A percentile compares a stretch with the other conserved stretches of the same genome.
phyloP scores from a whole-genome alignment of 2,329 filamentous ascomycete species.

The Corinectria fuckeliana region DNA sequence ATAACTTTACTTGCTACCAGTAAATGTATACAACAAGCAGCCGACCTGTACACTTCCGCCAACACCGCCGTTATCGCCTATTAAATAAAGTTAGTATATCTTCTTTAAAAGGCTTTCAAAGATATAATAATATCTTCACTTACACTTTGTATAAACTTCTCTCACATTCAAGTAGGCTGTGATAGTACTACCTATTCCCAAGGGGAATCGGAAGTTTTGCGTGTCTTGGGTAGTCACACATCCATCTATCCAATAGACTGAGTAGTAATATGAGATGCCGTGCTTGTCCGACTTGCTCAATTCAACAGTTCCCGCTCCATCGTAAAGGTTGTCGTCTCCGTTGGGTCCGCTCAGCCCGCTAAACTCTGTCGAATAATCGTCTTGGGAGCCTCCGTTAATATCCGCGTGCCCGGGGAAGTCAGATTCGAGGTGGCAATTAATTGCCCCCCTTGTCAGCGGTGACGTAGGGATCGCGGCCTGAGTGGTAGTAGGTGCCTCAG shows the following conservation, averaged over 20 bases:
- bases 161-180: conserved; percentile 29
- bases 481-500: neutral
- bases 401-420: conserved; percentile 29
- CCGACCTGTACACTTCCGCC: conserved; percentile 12
- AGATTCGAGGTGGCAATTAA: conserved; percentile 22
- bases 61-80: conserved; percentile 14
- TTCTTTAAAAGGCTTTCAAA: neutral
- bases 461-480: too few relatives aligned
- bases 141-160: conserved; percentile 32
- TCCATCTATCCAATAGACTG: conserved; percentile 23
- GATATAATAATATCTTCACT: too few relatives aligned
- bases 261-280: conserved; percentile 28
- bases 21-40: conserved; percentile 13
- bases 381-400: conserved; percentile 10
- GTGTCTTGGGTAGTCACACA: conserved; percentile 25
- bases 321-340: neutral
- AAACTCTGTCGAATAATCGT: conserved; percentile 11
- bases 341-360: conserved; percentile 1
- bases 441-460: conserved; percentile 7
- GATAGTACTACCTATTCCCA: conserved; percentile 19
- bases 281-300: conserved; percentile 10
- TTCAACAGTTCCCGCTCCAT: neutral
- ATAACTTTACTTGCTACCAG: neutral
- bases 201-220: conserved; percentile 27
- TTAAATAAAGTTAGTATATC: neutral